Evolutionary conservation across 2,329 filamentous ascomycete species (phyloP).

Genomic region (Emergomyces africanus): DNA sequence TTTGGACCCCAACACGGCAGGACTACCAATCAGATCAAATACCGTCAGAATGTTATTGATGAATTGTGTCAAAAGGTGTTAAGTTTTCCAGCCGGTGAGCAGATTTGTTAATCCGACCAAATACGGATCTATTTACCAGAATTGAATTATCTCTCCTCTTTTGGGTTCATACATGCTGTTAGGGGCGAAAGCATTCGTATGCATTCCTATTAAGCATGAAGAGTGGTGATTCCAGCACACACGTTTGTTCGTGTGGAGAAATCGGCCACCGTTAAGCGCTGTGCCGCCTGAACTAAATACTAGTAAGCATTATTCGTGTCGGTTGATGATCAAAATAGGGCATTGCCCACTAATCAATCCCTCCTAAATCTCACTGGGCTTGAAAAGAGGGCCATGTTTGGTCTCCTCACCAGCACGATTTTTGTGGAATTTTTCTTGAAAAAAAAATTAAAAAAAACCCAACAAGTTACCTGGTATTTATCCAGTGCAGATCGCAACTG

Average conservation of each 20-base stretch:
- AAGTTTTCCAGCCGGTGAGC: not conserved
- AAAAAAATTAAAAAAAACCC: not conserved
- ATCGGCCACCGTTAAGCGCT: not conserved
- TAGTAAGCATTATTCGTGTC: not conserved
- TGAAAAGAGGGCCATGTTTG: not conserved
- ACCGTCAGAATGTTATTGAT: not conserved
- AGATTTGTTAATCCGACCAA: not conserved
- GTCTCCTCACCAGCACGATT: not conserved
- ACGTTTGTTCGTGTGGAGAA: not conserved
- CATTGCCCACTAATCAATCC: not conserved
- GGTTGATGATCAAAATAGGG: not conserved
- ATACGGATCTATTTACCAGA: not conserved
- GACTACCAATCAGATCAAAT: not conserved
- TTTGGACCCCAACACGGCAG: not conserved
- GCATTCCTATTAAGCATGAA: not conserved
- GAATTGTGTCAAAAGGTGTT: not conserved
- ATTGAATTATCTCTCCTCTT: not conserved
- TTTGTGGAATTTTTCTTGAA: not conserved
- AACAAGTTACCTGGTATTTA: too few species aligned
- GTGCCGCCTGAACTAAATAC: not conserved
- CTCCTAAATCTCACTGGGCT: not conserved
- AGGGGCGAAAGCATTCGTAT: not conserved
- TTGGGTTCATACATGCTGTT: not conserved
- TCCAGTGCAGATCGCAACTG: not conserved
- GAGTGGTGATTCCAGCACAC: not conserved